A percentile compares a stretch with the other conserved stretches of the same genome.
phyloP scores from a whole-genome alignment of 805 yeast species.

The Candida suzukii region DNA sequence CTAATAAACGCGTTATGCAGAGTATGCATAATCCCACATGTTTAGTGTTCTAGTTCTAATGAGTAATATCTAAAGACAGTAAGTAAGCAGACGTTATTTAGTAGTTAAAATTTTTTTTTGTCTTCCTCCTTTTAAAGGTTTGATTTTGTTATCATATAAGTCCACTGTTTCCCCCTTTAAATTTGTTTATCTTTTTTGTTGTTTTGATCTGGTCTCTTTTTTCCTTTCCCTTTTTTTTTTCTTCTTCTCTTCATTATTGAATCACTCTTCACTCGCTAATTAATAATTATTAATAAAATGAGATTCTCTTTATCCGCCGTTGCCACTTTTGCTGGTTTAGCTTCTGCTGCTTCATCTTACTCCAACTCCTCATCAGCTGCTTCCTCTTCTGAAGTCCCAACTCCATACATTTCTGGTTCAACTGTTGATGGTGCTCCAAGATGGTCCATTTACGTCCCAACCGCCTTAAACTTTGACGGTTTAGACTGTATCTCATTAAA shows the following conservation, averaged over 20 bases:
- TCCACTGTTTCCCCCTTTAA: too few species aligned
- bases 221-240: not conserved
- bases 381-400: constrained; percentile 6
- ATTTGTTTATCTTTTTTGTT: too few species aligned
- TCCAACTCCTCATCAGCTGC: constrained; percentile 12
- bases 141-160: too few species aligned
- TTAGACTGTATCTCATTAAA: constrained; percentile 13
- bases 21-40: too few species aligned
- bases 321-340: constrained; percentile 12
- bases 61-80: too few species aligned
- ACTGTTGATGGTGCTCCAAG: constrained; percentile 12
- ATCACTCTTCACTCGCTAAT: constrained; percentile 9
- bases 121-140: too few species aligned
- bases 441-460: constrained; percentile 13
- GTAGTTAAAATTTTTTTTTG: too few species aligned
- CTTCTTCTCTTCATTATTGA: not conserved
- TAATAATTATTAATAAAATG: constrained; percentile 11
- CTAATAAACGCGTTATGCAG: too few species aligned
- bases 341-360: constrained; percentile 8
- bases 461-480: constrained; percentile 5
- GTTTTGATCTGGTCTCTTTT: not conserved
- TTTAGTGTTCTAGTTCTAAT: too few species aligned
- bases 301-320: constrained; percentile 11
- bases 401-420: constrained; percentile 12
- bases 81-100: too few species aligned